A percentile compares a stretch with the other conserved stretches of the same genome.
Conservation (phyloP, 495 filamentous ascomycete genomes). For the Penicillium roqueforti region DNA sequence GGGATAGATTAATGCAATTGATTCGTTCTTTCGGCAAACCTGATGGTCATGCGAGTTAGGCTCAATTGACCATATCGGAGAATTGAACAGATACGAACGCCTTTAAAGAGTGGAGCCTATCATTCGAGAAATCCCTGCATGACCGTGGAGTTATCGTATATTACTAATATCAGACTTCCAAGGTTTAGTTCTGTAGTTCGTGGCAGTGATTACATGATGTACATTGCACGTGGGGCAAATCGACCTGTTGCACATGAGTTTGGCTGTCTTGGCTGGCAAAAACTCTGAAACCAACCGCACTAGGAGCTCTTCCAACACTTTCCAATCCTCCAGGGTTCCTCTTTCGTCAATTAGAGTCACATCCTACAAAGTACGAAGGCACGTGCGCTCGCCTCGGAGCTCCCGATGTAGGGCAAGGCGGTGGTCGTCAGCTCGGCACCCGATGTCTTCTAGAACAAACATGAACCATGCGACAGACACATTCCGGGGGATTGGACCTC, state of each 20-base stretch:
- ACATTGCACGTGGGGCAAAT: not conserved
- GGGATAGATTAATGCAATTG: not conserved
- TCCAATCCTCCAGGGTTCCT: too few species aligned
- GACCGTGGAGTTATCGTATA: not conserved
- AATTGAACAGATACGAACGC: not conserved
- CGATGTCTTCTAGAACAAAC: conserved; percentile 1
- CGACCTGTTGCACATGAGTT: not conserved
- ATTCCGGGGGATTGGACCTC: not conserved
- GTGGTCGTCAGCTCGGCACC: too few species aligned
- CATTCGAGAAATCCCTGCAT: not conserved
- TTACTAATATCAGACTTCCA: too few species aligned
- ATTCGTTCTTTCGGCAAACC: not conserved
- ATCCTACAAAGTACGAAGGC: not conserved
- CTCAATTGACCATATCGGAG: not conserved
- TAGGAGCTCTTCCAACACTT: too few species aligned
- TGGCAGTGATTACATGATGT: too few species aligned
- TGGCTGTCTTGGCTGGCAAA: not conserved
- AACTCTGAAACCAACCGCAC: not conserved
- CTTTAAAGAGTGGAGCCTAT: not conserved
- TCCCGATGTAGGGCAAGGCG: too few species aligned
- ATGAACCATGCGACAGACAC: not conserved
- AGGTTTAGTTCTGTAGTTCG: too few species aligned
- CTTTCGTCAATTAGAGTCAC: too few species aligned
- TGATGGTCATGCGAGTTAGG: not conserved
- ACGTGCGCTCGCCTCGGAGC: not conserved